Evolutionary conservation across 1,284 basidiomycete genomes (phyloP).

Genomic region (Coniferiporia sulphurascens): DNA sequence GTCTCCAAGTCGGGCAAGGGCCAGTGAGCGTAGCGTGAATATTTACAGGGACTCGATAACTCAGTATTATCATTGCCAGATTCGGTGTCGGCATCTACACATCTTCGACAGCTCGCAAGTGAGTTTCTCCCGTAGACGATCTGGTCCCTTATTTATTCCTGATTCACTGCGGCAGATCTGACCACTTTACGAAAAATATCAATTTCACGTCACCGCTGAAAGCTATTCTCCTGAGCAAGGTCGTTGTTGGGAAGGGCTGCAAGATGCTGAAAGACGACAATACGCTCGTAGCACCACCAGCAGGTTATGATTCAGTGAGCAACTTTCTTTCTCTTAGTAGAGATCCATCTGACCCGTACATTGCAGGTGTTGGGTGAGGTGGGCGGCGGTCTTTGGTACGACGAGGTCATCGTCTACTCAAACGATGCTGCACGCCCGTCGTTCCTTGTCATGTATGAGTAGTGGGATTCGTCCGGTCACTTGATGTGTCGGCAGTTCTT

Average conservation of each 20-base stretch:
- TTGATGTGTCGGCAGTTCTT: background rate
- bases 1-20: background rate
- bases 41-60: no score
- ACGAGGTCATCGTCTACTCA: conserved; percentile 17
- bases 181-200: background rate
- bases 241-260: conserved; percentile 11
- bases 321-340: background rate
- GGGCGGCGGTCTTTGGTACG: conserved; percentile 5
- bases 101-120: conserved; percentile 1
- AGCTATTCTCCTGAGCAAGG: conserved; percentile 16
- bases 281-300: background rate
- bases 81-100: background rate
- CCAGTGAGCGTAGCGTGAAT: background rate
- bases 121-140: background rate
- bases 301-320: background rate
- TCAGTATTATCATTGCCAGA: background rate
- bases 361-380: background rate
- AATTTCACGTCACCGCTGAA: background rate
- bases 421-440: conserved; percentile 19
- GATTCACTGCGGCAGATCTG: background rate
- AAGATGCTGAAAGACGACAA: background rate
- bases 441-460: conserved; percentile 18
- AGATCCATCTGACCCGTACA: background rate
- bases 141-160: background rate
- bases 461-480: background rate